Evolutionary conservation across 306 rosid genomes (phyloP).

Genomic region (Trifolium dubium): DNA sequence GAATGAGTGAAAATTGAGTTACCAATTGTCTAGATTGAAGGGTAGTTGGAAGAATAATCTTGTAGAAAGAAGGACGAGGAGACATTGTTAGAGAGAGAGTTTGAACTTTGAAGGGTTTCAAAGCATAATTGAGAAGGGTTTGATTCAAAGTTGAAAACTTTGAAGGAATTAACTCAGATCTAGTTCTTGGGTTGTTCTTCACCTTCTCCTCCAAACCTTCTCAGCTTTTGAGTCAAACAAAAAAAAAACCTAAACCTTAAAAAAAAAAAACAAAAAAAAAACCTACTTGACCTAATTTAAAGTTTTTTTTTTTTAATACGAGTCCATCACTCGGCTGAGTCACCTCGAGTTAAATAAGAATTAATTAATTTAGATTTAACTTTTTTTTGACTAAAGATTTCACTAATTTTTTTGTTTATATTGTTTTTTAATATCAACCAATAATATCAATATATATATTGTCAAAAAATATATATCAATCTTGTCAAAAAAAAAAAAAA

Average conservation of each 20-base stretch:
- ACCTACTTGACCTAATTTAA: slow-evolving; percentile 58
- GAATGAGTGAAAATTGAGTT: slow-evolving; percentile 22
- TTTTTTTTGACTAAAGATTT: too few relatives aligned
- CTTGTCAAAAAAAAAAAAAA: too few relatives aligned
- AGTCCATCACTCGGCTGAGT: slow-evolving; percentile 36
- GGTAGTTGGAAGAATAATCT: slow-evolving; percentile 70
- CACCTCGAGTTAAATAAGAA: not conserved
- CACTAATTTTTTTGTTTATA: too few relatives aligned
- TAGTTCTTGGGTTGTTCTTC: slow-evolving; percentile 26
- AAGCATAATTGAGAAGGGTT: slow-evolving; percentile 39
- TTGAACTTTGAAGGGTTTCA: slow-evolving; percentile 25
- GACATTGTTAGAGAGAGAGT: slow-evolving; percentile 47
- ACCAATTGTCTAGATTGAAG: slow-evolving; percentile 82
- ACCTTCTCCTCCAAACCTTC: slow-evolving; percentile 46
- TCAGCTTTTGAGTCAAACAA: slow-evolving; percentile 66
- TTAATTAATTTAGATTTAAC: too few relatives aligned
- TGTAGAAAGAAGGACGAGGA: slow-evolving; percentile 74
- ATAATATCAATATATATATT: too few relatives aligned
- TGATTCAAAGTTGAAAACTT: slow-evolving; percentile 42
- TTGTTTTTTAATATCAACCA: too few relatives aligned
- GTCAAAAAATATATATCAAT: too few relatives aligned
- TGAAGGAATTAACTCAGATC: slow-evolving; percentile 51
- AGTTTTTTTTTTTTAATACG: slow-evolving; percentile 38
- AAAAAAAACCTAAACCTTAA: slow-evolving; percentile 48
- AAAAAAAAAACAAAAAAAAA: slow-evolving; percentile 35